Conservation (phyloP, 1,284 basidiomycete species). For the Sporisorium sorghi region DNA sequence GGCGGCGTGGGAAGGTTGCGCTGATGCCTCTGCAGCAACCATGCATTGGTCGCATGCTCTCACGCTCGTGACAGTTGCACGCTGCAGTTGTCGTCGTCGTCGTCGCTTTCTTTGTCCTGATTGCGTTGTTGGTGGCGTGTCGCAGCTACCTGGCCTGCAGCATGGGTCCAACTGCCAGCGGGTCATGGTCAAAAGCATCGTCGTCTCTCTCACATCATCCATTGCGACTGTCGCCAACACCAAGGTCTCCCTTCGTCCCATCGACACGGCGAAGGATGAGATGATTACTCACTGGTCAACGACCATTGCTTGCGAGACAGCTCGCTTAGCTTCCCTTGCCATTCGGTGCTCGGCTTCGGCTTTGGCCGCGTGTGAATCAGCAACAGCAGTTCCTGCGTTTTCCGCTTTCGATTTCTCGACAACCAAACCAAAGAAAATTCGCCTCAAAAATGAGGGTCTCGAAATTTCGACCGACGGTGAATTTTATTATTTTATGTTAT, state of each 20-base stretch:
- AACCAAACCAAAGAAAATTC: too few species aligned
- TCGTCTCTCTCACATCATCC: too few species aligned
- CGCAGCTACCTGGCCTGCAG: too few species aligned
- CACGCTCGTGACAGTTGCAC: too few species aligned
- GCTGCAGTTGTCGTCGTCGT: too few species aligned
- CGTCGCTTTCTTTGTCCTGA: too few species aligned
- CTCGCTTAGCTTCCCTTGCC: conserved; percentile 8
- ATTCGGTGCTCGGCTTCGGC: neutral
- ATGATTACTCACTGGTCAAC: neutral
- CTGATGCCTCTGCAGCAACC: neutral
- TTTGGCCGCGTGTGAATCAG: neutral
- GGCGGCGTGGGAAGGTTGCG: neutral
- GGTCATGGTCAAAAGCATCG: too few species aligned
- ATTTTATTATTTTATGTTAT: too few species aligned
- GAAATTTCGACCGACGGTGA: too few species aligned
- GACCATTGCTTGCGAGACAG: conserved; percentile 4
- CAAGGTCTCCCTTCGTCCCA: neutral
- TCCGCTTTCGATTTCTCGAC: neutral
- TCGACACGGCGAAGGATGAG: neutral
- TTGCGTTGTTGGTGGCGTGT: too few species aligned
- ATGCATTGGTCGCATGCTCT: neutral
- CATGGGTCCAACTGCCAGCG: too few species aligned
- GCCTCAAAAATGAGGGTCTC: too few species aligned
- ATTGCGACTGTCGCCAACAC: neutral
- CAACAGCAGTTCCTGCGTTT: conserved; percentile 7